A percentile compares a stretch with the other conserved stretches of the same genome.
Conservation (phyloP, 148 eudicot species). For the Heliamphora exappendiculata region DNA sequence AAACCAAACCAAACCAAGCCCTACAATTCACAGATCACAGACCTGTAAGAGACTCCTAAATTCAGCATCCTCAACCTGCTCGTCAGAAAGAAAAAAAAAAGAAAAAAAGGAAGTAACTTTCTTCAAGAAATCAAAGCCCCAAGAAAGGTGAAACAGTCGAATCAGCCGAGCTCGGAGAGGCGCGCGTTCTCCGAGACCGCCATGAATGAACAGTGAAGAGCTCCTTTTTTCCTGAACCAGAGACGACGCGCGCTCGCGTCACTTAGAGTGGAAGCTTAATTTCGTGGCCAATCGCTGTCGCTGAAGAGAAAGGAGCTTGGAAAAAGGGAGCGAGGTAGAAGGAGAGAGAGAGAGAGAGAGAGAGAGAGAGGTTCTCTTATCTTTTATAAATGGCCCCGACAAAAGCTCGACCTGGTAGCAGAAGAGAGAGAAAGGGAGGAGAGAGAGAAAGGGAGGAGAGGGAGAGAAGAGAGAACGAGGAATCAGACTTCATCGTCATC, state of each 20-base stretch:
- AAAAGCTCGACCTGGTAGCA: slow-evolving; percentile 30
- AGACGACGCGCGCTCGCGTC: too few species aligned
- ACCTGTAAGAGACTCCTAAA: not conserved
- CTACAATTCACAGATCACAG: not conserved
- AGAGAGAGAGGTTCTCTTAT: not conserved
- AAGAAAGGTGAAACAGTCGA: not conserved
- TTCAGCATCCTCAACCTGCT: slow-evolving; percentile 1
- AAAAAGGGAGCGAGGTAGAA: not conserved
- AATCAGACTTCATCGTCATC: not conserved
- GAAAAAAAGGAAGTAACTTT: too few species aligned
- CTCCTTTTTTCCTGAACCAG: not conserved
- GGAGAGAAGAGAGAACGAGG: not conserved
- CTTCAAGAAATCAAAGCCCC: slow-evolving; percentile 1
- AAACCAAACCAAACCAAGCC: not conserved
- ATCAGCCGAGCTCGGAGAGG: slow-evolving; percentile 26
- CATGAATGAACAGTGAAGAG: slow-evolving; percentile 11
- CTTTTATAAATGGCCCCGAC: slow-evolving; percentile 30
- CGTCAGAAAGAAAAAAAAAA: not conserved
- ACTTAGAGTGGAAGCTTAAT: slow-evolving; percentile 7
- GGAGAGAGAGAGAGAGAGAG: not conserved
- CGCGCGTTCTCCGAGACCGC: slow-evolving; percentile 11
- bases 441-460: slow-evolving; percentile 1
- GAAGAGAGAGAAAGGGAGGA: slow-evolving; percentile 25
- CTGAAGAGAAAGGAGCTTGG: not conserved
- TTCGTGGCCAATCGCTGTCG: slow-evolving; percentile 15